phyloP scores from a whole-genome alignment of 1,139 yeast genomes.

The Geotrichum europaeum region DNA sequence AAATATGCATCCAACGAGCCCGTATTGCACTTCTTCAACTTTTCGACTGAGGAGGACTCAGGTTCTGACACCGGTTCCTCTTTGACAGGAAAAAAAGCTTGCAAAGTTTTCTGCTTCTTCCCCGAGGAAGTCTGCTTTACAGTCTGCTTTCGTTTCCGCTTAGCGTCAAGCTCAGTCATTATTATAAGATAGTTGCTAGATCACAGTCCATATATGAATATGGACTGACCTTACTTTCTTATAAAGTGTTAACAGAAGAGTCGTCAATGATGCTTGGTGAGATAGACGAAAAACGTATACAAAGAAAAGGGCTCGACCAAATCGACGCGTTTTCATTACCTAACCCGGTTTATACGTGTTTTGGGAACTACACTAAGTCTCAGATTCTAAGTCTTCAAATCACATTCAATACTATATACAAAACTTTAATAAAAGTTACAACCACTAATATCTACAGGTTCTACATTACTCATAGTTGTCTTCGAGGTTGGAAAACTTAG shows the following conservation, averaged over 20 bases:
- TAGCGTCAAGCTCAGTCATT: not conserved
- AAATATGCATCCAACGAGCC: not conserved
- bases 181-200: not conserved
- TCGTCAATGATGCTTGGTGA: not conserved
- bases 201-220: not conserved
- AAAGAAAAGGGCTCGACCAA: not conserved
- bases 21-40: not conserved
- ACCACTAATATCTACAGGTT: not conserved
- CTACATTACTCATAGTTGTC: slow-evolving; percentile 20
- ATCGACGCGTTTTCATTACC: not conserved
- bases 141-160: not conserved
- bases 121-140: not conserved
- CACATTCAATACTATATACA: not conserved
- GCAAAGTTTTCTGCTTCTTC: not conserved
- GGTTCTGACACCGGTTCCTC: not conserved
- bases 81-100: not conserved
- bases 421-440: not conserved
- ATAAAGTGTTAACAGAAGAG: not conserved
- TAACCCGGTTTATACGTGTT: not conserved
- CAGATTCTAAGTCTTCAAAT: not conserved
- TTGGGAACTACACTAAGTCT: not conserved
- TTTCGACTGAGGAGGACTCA: not conserved
- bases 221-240: not conserved
- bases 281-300: not conserved
- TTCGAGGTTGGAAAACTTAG: slow-evolving; percentile 28